phyloP scores from a whole-genome alignment of 2,329 filamentous ascomycete genomes.

The Onygenales sp. region DNA sequence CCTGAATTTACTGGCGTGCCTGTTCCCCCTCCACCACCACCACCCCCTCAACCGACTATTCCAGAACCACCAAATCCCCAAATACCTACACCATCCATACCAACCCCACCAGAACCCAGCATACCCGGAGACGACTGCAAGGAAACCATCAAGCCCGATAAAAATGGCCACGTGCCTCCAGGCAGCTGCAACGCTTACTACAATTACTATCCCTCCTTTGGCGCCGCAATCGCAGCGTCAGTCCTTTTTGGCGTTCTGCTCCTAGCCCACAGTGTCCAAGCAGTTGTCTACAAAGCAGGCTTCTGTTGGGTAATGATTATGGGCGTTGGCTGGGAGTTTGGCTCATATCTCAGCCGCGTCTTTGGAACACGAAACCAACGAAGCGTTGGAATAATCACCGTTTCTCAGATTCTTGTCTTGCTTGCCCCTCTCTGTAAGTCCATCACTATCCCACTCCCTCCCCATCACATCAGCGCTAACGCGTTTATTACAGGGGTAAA shows the following conservation, averaged over 20 bases:
- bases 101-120: too few species aligned
- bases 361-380: slow-evolving; percentile 33
- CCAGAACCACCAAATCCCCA: too few species aligned
- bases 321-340: slow-evolving; percentile 31
- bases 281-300: slow-evolving; percentile 25
- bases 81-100: too few species aligned
- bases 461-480: slow-evolving; percentile 4
- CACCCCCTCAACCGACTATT: too few species aligned
- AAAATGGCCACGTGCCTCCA: slow-evolving; percentile 15
- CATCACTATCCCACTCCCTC: not conserved
- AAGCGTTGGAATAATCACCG: slow-evolving; percentile 19
- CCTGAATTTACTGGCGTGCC: too few species aligned
- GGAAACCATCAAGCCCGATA: slow-evolving; percentile 13
- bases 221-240: slow-evolving; percentile 25
- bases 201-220: slow-evolving; percentile 29
- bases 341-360: slow-evolving; percentile 31
- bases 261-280: slow-evolving; percentile 26
- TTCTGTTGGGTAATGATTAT: slow-evolving; percentile 39
- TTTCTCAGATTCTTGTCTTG: slow-evolving; percentile 35
- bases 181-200: slow-evolving; percentile 4
- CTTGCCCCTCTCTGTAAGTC: slow-evolving; percentile 29
- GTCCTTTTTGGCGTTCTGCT: slow-evolving; percentile 26
- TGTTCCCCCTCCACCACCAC: too few species aligned
- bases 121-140: slow-evolving; percentile 4
- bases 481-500: slow-evolving; percentile 28